Base-by-base conservation (phyloP, 2,329 filamentous ascomycete genomes). In the Sarocladium oryzae region DNA sequence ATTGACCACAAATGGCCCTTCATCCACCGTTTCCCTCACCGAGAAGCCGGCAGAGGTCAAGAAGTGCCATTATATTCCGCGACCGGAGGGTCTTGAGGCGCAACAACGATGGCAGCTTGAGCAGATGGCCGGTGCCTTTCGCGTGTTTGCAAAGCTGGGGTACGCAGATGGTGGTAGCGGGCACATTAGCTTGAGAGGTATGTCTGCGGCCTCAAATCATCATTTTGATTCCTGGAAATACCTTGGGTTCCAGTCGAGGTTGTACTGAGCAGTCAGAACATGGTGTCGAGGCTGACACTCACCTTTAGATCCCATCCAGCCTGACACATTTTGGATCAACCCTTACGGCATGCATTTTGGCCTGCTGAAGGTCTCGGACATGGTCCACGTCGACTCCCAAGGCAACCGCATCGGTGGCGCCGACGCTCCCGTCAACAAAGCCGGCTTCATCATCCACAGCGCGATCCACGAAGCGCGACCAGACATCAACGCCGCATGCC, bases 401-500 rank as follows among this genome's bases (percentile, higher is more conserved):
- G 85, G 84, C 4, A 75, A 79, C 26, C 74, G 81, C 2, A 74
- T 86, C 2, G 82, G 81, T 16, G 83, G 82, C 9, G 62, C 59
- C 0, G 83, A 84, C 57, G 69, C 26, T 2, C 8, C 43, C 20
- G 16, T 48, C 40, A 88, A 88, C 63, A 76, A 80, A 2, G 84
- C 85, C 0, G 85, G 84, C 0, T 88, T 87, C 59, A 64, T 85
- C 51, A 88, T 89, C 56, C 85, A 88, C 43, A 33, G 52, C 66
- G 84, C 82, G 3, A 71, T 88, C 15, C 79, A 86, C 66, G 81
- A 80, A 63, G 81, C 81, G 1, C 70, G 84, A 10, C 78, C 79
- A 2, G 77, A 86, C 59, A 79, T 84, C 15, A 74, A 82, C 57
- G 84, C 85, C 2, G 79, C 84, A 9, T 87, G 84, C 60, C 85